Conservation (phyloP, 768 basidiomycete species). For the Plicaturopsis crispa region DNA sequence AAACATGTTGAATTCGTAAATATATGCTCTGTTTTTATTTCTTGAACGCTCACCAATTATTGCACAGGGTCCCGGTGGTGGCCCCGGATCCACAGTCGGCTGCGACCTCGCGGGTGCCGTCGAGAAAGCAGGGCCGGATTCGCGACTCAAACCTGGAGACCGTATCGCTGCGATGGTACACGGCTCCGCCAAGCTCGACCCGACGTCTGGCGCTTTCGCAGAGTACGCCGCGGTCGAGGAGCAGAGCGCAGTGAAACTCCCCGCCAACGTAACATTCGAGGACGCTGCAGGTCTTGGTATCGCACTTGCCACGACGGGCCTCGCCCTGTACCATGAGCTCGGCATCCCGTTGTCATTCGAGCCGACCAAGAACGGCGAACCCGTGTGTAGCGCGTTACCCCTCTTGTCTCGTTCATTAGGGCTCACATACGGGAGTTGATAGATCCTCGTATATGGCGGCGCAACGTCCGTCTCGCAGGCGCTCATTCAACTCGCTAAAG, state of each 20-base stretch:
- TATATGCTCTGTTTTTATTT: too few species aligned
- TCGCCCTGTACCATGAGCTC: too few species aligned
- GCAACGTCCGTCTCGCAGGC: conserved; percentile 20
- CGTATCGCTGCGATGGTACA: conserved; percentile 17
- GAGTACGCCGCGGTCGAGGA: conserved; percentile 13
- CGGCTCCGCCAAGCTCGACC: conserved; percentile 8
- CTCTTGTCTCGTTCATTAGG: too few species aligned
- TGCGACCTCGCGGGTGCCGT: conserved; percentile 18
- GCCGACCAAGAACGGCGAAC: too few species aligned
- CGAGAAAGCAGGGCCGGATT: conserved; percentile 10
- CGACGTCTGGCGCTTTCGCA: conserved; percentile 8
- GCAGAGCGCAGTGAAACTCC: conserved; percentile 12
- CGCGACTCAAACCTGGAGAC: conserved; percentile 8
- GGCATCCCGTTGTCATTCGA: too few species aligned
- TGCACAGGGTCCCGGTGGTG: too few species aligned
- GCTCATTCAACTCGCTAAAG: conserved; percentile 30
- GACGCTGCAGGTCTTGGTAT: conserved; percentile 10
- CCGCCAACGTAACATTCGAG: conserved; percentile 15
- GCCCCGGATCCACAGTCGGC: conserved; percentile 11
- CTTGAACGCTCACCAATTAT: too few species aligned
- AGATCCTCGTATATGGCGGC: conserved; percentile 7
- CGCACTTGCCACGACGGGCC: too few species aligned
- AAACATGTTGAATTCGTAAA: too few species aligned
- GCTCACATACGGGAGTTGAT: too few species aligned
- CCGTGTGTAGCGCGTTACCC: too few species aligned